phyloP scores from a whole-genome alignment of 495 filamentous ascomycete genomes.

The Parachaetomium inaequale region DNA sequence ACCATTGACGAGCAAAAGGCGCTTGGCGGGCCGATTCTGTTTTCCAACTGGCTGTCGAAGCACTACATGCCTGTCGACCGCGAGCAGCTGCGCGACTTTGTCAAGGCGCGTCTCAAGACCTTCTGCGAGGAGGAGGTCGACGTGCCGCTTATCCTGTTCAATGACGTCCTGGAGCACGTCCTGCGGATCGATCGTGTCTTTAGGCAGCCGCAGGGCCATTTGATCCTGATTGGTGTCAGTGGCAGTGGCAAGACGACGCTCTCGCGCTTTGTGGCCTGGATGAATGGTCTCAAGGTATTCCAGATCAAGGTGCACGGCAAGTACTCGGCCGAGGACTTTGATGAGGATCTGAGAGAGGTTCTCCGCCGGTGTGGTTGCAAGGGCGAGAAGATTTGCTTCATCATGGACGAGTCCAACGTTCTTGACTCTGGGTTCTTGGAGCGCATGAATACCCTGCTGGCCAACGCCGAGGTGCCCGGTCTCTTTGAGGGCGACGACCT shows the following conservation, averaged over 20 bases:
- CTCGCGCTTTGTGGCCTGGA: constrained; percentile 98
- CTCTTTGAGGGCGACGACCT: constrained; percentile 97
- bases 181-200: constrained; percentile 98
- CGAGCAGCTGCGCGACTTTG: constrained; percentile 90
- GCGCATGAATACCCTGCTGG: constrained; percentile 96
- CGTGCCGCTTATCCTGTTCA: constrained; percentile 94
- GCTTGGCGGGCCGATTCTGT: constrained; percentile 89
- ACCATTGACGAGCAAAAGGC: constrained; percentile 84
- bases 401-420: constrained; percentile 99
- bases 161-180: constrained; percentile 96
- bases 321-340: constrained; percentile 97
- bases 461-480: constrained; percentile 96
- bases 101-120: constrained; percentile 92
- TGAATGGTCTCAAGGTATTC: constrained; percentile 98
- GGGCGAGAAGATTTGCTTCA: constrained; percentile 99
- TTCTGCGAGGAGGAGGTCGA: constrained; percentile 99
- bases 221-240: constrained; percentile 97
- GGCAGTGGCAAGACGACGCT: constrained; percentile 98
- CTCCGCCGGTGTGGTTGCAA: constrained; percentile 93
- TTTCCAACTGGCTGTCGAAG: constrained; percentile 99
- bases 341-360: constrained; percentile 92
- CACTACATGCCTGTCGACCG: constrained; percentile 96
- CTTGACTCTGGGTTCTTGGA: constrained; percentile 98
- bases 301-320: constrained; percentile 99
- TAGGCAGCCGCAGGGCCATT: constrained; percentile 94